Base-by-base conservation (phyloP, 2,329 filamentous ascomycete genomes). In the Cordyceps fumosorosea region DNA sequence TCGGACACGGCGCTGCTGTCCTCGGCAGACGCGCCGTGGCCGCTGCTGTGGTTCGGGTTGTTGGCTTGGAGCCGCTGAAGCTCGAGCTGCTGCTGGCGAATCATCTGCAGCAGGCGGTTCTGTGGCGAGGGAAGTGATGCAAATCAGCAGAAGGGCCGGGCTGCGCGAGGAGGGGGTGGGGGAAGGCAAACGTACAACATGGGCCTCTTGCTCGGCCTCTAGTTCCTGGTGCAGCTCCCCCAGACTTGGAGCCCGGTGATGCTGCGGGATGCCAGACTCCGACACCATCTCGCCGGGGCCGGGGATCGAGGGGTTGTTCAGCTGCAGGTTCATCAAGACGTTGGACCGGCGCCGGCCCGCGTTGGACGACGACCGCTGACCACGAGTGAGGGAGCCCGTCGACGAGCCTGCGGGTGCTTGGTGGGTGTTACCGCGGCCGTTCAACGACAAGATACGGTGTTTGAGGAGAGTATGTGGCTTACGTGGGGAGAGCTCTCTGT, bases 191-290 rank as follows among this genome's bases (percentile, higher is more conserved):
- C 83, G 56, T 77, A 88, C 86, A 65, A 92, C 89, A 74, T 91
- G 89, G 26, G 85, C 87, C 70, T 92, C 89, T 71, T 91, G 89
- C 75, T 92, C 89, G 59, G 86, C 88, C 73, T 92, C 89, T 1
- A 92, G 79, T 74, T 91, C 88, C 71, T 92, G 89, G 67, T 92
- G 89, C 48, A 92, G 82, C 73, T 91, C 89, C 20, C 89, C 89
- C 65, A 92, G 74, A 70, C 89, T 91, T 2, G 88, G 88, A 0
- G 87, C 77, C 55, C 89, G 81, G 66, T 85, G 83, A 69, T 89
- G 88, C 67, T 85, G 81, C 18, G 85, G 83, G 66, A 86, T 84
- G 40, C 71, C 72, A 45, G 75, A 72, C 18, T 79, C 72, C 65
- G 83, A 80, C 68, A 81, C 76, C 82, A 91, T 84, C 73, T 91